Evolutionary conservation across 305 asterid species (phyloP).

Genomic region (Fraxinus angustifolia): DNA sequence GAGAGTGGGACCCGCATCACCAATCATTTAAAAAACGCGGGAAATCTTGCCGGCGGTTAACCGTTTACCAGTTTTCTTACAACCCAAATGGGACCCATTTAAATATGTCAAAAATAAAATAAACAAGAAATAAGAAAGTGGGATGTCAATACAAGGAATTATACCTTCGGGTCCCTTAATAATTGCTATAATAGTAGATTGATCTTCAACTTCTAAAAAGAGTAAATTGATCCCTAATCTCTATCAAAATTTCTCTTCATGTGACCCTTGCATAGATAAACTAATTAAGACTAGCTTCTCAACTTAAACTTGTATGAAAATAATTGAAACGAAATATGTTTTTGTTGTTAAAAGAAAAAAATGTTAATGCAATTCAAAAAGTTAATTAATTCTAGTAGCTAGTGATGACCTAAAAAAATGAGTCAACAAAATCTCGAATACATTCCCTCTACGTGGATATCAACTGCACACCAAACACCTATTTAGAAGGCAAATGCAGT

Average conservation of each 20-base stretch:
- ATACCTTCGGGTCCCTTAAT: background rate
- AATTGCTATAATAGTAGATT: background rate
- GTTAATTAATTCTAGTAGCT: background rate
- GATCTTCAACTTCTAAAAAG: background rate
- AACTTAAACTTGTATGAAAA: background rate
- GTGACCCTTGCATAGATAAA: background rate
- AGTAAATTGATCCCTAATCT: background rate
- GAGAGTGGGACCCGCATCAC: background rate
- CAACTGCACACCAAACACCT: background rate
- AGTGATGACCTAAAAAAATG: too few relatives aligned
- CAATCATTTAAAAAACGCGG: background rate
- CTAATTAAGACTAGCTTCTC: background rate
- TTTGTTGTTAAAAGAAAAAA: background rate
- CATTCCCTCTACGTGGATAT: background rate
- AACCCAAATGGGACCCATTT: background rate
- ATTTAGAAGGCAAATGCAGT: background rate
- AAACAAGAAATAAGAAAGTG: background rate
- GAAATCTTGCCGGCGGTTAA: background rate
- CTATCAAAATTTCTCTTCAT: background rate
- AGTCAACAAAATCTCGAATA: too few relatives aligned
- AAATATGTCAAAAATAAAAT: background rate
- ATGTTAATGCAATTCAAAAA: background rate
- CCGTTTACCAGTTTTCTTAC: background rate
- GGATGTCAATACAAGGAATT: background rate
- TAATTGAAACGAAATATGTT: background rate